Evolutionary conservation across 2,329 filamentous ascomycete species (phyloP).

Genomic region (Aaosphaeria pasadenensis): DNA sequence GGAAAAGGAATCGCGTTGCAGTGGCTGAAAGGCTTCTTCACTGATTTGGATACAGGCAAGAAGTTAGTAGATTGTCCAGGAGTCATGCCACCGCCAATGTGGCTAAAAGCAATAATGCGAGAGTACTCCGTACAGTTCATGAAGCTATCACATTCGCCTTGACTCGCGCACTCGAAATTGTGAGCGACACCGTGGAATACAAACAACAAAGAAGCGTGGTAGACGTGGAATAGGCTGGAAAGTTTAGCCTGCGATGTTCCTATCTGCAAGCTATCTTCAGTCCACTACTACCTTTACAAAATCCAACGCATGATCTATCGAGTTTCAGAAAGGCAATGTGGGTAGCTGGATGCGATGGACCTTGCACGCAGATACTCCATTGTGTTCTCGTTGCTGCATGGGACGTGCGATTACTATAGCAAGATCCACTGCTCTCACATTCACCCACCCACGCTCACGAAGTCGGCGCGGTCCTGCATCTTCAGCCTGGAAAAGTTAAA

Average conservation of each 20-base stretch:
- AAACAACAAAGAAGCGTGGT: neutral
- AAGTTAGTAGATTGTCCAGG: no score
- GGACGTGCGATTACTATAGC: neutral
- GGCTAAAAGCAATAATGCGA: no score
- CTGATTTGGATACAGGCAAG: neutral
- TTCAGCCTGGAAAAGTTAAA: neutral
- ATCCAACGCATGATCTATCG: neutral
- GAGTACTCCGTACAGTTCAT: no score
- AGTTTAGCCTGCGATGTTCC: constrained; percentile 17
- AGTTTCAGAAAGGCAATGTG: neutral
- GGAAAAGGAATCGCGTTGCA: constrained; percentile 18
- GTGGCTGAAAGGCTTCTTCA: constrained; percentile 1
- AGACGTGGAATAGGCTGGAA: constrained; percentile 11
- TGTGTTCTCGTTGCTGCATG: neutral
- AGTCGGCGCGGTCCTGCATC: neutral
- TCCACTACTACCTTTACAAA: no score
- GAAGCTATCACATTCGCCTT: no score
- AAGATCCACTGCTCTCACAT: neutral
- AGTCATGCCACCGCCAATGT: no score
- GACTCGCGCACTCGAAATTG: no score
- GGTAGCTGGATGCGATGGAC: neutral
- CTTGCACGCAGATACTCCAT: neutral
- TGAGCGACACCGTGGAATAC: neutral
- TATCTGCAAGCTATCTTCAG: no score
- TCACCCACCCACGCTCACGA: neutral